Base-by-base conservation (phyloP, 2,329 filamentous ascomycete genomes). In the Alternaria consortialis region DNA sequence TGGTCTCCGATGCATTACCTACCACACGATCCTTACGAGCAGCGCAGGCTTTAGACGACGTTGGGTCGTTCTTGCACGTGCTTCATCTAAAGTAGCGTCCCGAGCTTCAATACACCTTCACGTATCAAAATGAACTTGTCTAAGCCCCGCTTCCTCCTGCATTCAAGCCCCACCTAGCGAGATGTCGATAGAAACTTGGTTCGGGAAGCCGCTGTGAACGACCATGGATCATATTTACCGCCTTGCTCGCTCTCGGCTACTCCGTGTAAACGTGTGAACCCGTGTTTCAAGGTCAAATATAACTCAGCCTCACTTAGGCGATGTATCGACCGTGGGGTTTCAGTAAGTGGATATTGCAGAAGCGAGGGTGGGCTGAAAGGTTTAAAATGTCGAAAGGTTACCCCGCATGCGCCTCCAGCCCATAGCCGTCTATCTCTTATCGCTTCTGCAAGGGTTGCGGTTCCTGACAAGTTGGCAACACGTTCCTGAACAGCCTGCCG, bases 1-100 rank as follows among this genome's bases (percentile, higher is more conserved):
- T 44, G 6, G 8, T 43, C 34, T 51, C 36, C 39, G 34, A 47
- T 34, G 53, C 42, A 31, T 32, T 40, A 50, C 43, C 31, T 23
- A 17, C 40, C 43, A n/a, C 56, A 50, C 37, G 34, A 20, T 53
- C 36, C 53, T 59, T 42, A 46, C 44, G 37, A 65, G 47, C 37
- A 62, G n/a, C 47, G 51, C 42, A 54, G 60, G 36, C 32, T 50
- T 11, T 50, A 50, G 46, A 48, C 53, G 60, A 66, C 37, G 63
- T 72, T 60, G 53, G 53, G 23, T 50, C 46, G 32, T 36, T 32
- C 63, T 66, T 71, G 70, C 67, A 68, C 63, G 62, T 62, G 25
- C 54, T 62, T 64, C 63, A 68, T 61, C 61, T 60, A 63, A 62
- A 67, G 67, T 71, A 74, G 68, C 63, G 70, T 70, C 56, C 66